phyloP scores from a whole-genome alignment of 768 basidiomycete genomes.

The Tricholoma flavovirens region DNA sequence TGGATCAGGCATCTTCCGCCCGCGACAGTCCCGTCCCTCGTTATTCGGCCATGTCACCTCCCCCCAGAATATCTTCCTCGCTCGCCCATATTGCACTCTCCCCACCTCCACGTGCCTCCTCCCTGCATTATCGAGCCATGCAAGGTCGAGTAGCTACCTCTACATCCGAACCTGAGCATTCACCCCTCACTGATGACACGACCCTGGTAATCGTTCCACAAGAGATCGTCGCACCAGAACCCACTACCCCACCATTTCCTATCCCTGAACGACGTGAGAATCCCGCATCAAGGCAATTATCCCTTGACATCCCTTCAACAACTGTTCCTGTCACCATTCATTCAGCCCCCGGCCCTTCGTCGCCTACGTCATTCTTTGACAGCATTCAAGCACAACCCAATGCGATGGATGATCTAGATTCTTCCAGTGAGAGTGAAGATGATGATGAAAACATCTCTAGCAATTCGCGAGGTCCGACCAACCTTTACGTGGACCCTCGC shows the following conservation, averaged over 20 bases:
- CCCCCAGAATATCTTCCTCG: conserved; percentile 63
- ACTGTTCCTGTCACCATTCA: conserved; percentile 41
- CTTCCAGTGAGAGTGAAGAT: conserved; percentile 43
- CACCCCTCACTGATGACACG: conserved; percentile 20
- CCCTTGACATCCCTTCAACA: conserved; percentile 42
- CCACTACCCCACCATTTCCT: conserved; percentile 38
- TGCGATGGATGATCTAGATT: conserved; percentile 69
- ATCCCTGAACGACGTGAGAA: conserved; percentile 26
- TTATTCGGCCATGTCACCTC: conserved; percentile 44
- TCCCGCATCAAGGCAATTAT: conserved; percentile 22
- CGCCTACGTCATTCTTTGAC: conserved; percentile 72
- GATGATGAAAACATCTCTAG: conserved; percentile 28
- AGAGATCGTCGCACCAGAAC: conserved; percentile 35
- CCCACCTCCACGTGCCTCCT: conserved; percentile 46
- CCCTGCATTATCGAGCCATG: conserved; percentile 20
- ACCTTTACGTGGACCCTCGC: conserved; percentile 27
- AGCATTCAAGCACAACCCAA: conserved; percentile 63
- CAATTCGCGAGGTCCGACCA: conserved; percentile 12
- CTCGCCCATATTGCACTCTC: conserved; percentile 49
- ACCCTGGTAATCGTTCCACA: conserved; percentile 24
- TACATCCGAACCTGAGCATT: conserved; percentile 18
- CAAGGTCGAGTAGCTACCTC: conserved; percentile 15
- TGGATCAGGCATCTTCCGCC: conserved; percentile 18
- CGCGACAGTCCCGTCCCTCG: conserved; percentile 27
- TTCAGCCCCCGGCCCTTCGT: conserved; percentile 58